Base-by-base conservation (phyloP, 768 basidiomycete species). In the Saitozyma podzolica region DNA sequence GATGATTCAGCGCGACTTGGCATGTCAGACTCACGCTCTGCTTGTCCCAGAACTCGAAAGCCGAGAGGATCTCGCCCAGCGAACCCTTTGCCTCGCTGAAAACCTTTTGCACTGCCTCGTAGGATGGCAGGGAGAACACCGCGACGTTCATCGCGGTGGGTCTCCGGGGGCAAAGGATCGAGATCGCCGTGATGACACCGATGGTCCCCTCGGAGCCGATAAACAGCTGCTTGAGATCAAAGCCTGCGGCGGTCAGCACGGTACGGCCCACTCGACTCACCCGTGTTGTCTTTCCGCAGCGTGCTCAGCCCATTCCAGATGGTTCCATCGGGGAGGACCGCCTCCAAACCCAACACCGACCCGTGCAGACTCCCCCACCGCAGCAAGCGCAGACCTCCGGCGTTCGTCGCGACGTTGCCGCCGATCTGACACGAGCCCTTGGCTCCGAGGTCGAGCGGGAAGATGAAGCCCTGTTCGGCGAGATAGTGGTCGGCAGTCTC, bases 391-490 rank as follows among this genome's bases (percentile, higher is more conserved):
- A 99, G 84, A n/a, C 96, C 96, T 17, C 96, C 96, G 37, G 96
- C 96, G 74, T 99, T 99, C 6, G 96, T 98, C 0, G 96, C 87
- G 37, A 98, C 85, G 78, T 98, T 97, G 41, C 96, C 96, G 53
- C 95, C 96, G 66, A 99, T 94, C 74, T 98, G 95, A 83, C 96
- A 99, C 72, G 91, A 94, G 78, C 94, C 94, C 81, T 97, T 97
- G 40, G 94, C 93, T 49, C 92, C 94, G 9, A 97, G 83, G 77
- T 97, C 94, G 42, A 96, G 84, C 13, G 96, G 96, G 89, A 98
- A 93, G 77, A 97, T 94, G 78, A 97, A 90, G 65, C 94, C 85
- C 69, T 92, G 84, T 1, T 91, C 89, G 0, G 88, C 87, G 56
- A 98, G 86, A 74, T 91, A 86, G 80, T 92, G 88, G 19, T 90